Percentiles rank a stretch among this genome's conserved stretches.
Conservation (phyloP, 2,329 filamentous ascomycete species). For the Penicillium digitatum region DNA sequence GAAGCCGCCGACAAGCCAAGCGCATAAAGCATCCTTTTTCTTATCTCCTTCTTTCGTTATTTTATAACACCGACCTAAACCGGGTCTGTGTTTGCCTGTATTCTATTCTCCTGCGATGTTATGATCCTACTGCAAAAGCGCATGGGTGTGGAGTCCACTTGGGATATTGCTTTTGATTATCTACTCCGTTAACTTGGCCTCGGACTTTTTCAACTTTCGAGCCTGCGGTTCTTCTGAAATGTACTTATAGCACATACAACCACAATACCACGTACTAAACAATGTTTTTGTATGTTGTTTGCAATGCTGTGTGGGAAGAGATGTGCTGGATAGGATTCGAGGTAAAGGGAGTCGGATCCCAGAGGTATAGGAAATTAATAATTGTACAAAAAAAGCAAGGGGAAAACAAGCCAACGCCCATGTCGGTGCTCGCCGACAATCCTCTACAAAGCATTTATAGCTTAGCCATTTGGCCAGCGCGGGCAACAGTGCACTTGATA, state of each 20-base stretch:
- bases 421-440: conserved; percentile 4
- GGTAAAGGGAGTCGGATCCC: conserved; percentile 3
- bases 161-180: conserved; percentile 20
- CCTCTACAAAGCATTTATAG: conserved; percentile 22
- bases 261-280: conserved; percentile 14
- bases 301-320: background rate
- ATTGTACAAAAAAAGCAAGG: conserved; percentile 21
- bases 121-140: conserved; percentile 35
- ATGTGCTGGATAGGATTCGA: background rate
- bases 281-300: background rate
- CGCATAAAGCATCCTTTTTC: conserved; percentile 17
- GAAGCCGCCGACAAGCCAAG: conserved; percentile 21
- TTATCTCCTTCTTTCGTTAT: conserved; percentile 10
- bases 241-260: conserved; percentile 22
- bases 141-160: conserved; percentile 40
- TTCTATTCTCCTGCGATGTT: conserved; percentile 30
- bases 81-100: conserved; percentile 14
- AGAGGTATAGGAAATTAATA: conserved; percentile 23
- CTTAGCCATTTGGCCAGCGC: conserved; percentile 33
- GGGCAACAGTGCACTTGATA: conserved; percentile 80
- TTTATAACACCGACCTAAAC: conserved; percentile 2
- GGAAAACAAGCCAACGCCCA: background rate
- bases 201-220: conserved; percentile 8
- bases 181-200: conserved; percentile 9
- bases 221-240: conserved; percentile 13